Evolutionary conservation across 1,284 basidiomycete species (phyloP).

Genomic region (Ceratobasidium sp.): DNA sequence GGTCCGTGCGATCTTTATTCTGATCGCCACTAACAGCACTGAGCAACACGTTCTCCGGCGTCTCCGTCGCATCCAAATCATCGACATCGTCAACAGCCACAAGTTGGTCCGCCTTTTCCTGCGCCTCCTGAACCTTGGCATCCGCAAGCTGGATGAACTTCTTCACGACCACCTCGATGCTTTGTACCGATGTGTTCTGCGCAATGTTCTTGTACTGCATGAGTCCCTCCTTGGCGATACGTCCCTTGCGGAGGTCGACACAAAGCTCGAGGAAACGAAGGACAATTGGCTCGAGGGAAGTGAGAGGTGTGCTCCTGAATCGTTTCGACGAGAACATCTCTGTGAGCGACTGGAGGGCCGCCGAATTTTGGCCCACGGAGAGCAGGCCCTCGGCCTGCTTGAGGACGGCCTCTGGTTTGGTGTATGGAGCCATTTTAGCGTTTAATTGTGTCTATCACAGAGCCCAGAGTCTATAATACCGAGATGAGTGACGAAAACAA

Average conservation of each 20-base stretch:
- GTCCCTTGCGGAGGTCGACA: conserved; percentile 93
- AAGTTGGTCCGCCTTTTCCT: conserved; percentile 80
- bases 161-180: conserved; percentile 93
- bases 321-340: conserved; percentile 95
- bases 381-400: conserved; percentile 93
- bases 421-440: conserved; percentile 81
- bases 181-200: conserved; percentile 90
- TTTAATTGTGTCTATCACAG: conserved; percentile 11
- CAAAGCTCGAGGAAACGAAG: conserved; percentile 94
- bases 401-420: conserved; percentile 90
- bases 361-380: conserved; percentile 87
- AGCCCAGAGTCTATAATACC: conserved; percentile 20
- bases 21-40: conserved; percentile 91
- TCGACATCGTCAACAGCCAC: conserved; percentile 76
- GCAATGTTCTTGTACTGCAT: conserved; percentile 98
- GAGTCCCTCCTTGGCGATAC: conserved; percentile 93
- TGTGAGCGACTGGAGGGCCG: conserved; percentile 87
- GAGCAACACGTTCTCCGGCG: conserved; percentile 89
- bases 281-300: conserved; percentile 95
- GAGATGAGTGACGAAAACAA: background rate
- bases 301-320: conserved; percentile 91
- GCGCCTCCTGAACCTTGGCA: conserved; percentile 86
- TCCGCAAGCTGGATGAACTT: conserved; percentile 90
- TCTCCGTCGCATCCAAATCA: conserved; percentile 90
- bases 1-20: conserved; percentile 94